These are phyloP conservation scores for Sporothrix sp. DNA, from an alignment of 2,329 filamentous ascomycete genomes.

Conservation along the genomic window DNA sequence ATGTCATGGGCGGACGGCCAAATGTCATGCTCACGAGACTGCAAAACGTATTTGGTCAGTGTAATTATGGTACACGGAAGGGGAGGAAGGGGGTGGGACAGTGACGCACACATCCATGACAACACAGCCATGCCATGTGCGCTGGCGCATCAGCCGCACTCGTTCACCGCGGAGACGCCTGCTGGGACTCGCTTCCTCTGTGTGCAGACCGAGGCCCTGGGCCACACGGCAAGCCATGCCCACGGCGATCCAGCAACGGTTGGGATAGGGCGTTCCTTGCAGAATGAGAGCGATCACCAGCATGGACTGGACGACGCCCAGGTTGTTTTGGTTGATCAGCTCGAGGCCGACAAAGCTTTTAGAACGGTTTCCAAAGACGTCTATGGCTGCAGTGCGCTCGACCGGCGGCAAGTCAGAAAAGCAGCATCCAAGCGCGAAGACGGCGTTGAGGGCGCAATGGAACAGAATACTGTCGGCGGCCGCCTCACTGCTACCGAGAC, in stretches of 20 bases:
- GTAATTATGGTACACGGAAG: too few relatives aligned
- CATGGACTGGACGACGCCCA: constrained; percentile 19
- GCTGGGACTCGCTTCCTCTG: constrained; percentile 16
- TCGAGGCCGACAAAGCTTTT: constrained; percentile 30
- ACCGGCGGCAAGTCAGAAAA: constrained; percentile 9
- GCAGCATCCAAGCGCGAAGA: constrained; percentile 30
- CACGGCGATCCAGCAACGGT: constrained; percentile 33
- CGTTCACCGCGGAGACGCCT: constrained; percentile 2
- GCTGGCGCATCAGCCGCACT: constrained; percentile 4
- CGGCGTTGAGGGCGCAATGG: constrained; percentile 32
- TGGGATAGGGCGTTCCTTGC: constrained; percentile 32
- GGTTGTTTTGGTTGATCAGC: constrained; percentile 31
- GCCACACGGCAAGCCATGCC: constrained; percentile 33
- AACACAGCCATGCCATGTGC: constrained; percentile 13
- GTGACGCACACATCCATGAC: constrained; percentile 10
- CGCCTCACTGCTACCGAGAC: constrained; percentile 11
- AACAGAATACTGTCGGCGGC: constrained; percentile 29
- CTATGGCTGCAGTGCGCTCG: constrained; percentile 23
- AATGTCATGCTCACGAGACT: constrained; percentile 15
- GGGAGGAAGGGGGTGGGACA: too few relatives aligned
- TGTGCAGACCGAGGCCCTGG: constrained; percentile 33
- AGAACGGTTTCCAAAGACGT: constrained; percentile 27
- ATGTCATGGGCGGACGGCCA: constrained; percentile 13
- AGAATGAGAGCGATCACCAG: constrained; percentile 30
- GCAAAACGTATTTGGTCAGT: neutral